Percentiles rank a stretch among this genome's conserved stretches.
phyloP scores from a whole-genome alignment of 2,329 filamentous ascomycete species.

The Rutstroemia sp. region DNA sequence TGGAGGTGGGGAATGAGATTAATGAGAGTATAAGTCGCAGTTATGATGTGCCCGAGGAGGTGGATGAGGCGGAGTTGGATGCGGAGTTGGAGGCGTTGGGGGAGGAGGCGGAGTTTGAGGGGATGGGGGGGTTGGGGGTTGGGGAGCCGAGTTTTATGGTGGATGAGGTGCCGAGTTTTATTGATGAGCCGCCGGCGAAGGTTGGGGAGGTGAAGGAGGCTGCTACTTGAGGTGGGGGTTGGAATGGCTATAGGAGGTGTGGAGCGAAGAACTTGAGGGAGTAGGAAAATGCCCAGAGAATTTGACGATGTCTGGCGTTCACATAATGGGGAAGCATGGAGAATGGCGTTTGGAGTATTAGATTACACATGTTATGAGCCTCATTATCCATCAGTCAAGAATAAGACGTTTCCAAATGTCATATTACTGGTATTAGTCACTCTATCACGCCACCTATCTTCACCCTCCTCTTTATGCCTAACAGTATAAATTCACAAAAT shows the following conservation, averaged over 20 bases:
- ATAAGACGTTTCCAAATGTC: too few species aligned
- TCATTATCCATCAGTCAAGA: too few species aligned
- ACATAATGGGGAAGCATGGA: background rate
- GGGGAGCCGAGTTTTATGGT: slow-evolving; percentile 77
- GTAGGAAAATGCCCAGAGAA: too few species aligned
- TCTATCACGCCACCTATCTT: too few species aligned
- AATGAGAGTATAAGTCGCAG: slow-evolving; percentile 86
- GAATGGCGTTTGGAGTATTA: background rate
- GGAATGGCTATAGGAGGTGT: background rate
- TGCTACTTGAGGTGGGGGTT: slow-evolving; percentile 40
- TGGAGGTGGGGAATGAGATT: slow-evolving; percentile 97
- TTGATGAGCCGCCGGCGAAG: slow-evolving; percentile 79
- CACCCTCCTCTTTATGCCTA: too few species aligned
- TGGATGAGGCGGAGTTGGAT: slow-evolving; percentile 93
- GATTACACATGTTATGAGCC: too few species aligned
- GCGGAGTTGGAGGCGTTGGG: slow-evolving; percentile 92
- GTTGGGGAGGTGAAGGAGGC: slow-evolving; percentile 75
- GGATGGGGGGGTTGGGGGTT: slow-evolving; percentile 42
- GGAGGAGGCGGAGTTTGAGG: slow-evolving; percentile 77
- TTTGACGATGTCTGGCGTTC: background rate
- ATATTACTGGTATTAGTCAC: too few species aligned
- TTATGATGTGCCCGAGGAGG: slow-evolving; percentile 94
- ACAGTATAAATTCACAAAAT: too few species aligned
- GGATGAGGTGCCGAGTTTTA: slow-evolving; percentile 83
- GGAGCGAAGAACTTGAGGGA: background rate